Evolutionary conservation across 2,329 filamentous ascomycete species (phyloP).

Genomic region (Hypoxylon sp.): DNA sequence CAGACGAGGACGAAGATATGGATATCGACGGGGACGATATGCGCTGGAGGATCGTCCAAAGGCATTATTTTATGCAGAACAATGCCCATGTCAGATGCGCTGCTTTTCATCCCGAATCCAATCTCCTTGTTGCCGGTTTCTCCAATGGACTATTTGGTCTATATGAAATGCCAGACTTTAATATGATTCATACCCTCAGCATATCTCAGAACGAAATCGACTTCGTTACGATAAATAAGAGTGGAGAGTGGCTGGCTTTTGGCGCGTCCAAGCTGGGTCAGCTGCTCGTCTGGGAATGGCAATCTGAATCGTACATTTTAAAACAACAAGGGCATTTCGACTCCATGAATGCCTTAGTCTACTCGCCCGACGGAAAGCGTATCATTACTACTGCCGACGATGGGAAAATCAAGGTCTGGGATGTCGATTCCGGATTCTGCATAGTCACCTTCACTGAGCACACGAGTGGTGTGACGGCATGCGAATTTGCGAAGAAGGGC

Average conservation of each 20-base stretch:
- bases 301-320: conserved; percentile 97
- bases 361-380: conserved; percentile 92
- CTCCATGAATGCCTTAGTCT: conserved; percentile 91
- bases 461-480: conserved; percentile 91
- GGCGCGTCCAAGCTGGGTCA: conserved; percentile 95
- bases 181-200: conserved; percentile 90
- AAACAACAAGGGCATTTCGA: conserved; percentile 99
- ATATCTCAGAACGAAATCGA: conserved; percentile 98
- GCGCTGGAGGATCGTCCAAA: conserved; percentile 91
- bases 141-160: conserved; percentile 94
- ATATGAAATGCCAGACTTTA: conserved; percentile 96
- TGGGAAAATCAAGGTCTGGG: conserved; percentile 99
- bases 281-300: conserved; percentile 99
- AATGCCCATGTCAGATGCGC: conserved; percentile 89
- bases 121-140: conserved; percentile 95
- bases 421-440: conserved; percentile 95
- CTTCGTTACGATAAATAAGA: conserved; percentile 92
- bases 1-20: conserved; percentile 71
- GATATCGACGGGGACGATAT: conserved; percentile 74
- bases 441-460: conserved; percentile 99
- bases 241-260: conserved; percentile 96
- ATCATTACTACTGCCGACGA: conserved; percentile 96
- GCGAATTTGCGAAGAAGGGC: conserved; percentile 93
- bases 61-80: conserved; percentile 94
- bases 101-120: conserved; percentile 87